phyloP scores from a whole-genome alignment of 2,329 filamentous ascomycete genomes.

The Helotiales sp. region DNA sequence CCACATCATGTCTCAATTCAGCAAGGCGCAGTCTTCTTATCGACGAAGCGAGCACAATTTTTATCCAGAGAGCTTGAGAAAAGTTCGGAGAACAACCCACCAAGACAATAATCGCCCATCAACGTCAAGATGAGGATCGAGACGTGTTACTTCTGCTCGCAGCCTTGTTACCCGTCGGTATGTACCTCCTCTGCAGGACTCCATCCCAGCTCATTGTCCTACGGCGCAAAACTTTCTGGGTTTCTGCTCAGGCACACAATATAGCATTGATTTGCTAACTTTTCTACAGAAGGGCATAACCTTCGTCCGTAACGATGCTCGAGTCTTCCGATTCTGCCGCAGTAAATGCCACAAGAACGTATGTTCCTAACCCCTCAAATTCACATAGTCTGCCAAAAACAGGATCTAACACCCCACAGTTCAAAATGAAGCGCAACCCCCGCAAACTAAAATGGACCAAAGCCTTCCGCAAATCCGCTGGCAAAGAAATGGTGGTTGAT shows the following conservation, averaged over 20 bases:
- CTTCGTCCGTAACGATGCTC: constrained; percentile 40
- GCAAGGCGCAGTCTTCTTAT: constrained; percentile 20
- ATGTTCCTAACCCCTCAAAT: constrained; percentile 1
- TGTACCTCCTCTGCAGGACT: not conserved
- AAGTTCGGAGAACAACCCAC: not conserved
- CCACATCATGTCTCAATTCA: not conserved
- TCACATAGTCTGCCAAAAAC: not conserved
- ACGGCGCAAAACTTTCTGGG: not conserved
- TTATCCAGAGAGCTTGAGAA: constrained; percentile 15
- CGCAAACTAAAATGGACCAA: constrained; percentile 98
- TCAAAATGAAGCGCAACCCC: constrained; percentile 98
- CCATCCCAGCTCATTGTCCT: not conserved
- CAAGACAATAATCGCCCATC: not conserved
- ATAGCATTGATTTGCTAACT: constrained; percentile 3
- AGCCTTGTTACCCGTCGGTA: constrained; percentile 61
- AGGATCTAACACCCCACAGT: constrained; percentile 44
- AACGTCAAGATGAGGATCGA: constrained; percentile 48
- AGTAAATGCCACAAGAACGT: constrained; percentile 48
- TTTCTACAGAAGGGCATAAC: constrained; percentile 49
- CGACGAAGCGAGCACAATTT: constrained; percentile 19
- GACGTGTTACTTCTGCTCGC: constrained; percentile 71
- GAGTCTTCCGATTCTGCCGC: constrained; percentile 57
- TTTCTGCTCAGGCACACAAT: not conserved
- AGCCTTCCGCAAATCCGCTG: constrained; percentile 79
- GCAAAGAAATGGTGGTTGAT: constrained; percentile 91